Evolutionary conservation across 345 rosid species (phyloP), one percentile per base, ranked within the genome.

Genomic region (Gossypium sturtianum): DNA sequence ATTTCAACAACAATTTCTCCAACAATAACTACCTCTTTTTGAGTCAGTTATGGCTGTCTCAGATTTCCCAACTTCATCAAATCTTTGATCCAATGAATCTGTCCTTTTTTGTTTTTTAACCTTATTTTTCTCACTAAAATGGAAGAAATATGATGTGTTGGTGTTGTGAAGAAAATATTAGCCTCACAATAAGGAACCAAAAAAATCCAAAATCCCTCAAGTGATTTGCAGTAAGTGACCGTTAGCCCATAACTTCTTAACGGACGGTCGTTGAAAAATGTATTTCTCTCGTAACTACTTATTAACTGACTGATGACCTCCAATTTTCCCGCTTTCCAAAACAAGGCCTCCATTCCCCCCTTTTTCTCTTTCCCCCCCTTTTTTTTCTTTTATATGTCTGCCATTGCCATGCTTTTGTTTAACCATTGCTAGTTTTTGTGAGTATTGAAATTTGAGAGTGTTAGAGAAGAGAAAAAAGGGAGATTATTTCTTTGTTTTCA

Each of bases 271-370:
- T 52, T 66, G 51, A 47, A 47, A 47, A 47, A 47, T 34, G 41
- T 34, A 34, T 34, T 4, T 34, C 7, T 7, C 41, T 4, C 27
- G 16, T 17, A 12, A 20, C 17, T 2, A 7, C n/a, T 6, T 11
- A 12, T 7, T 68, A 72, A 72, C 74, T 6, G 74, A 34, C 51
- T 23, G 60, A 56, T 56, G 11, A 17, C 22, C 27, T 20, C 66
- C 75, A 43, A 57, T 12, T 72, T 72, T 72, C 49, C 66, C 64
- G 75, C n/a, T 51, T 67, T 29, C 47, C 73, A 9, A 68, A n/a
- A 49, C 12, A 23, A 16, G 72, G 20, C 20, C 25, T 64, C 51
- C 51, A 41, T 25, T 25, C 54, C 3, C 3, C 70, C 54, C 34
- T 20, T 63, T 4, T 7, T 34, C 9, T 34, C 34, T 44, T 7